These are phyloP conservation scores for Aristolochia fimbriata DNA, from an alignment of 164 flowering plant species.

Conservation along the genomic window DNA sequence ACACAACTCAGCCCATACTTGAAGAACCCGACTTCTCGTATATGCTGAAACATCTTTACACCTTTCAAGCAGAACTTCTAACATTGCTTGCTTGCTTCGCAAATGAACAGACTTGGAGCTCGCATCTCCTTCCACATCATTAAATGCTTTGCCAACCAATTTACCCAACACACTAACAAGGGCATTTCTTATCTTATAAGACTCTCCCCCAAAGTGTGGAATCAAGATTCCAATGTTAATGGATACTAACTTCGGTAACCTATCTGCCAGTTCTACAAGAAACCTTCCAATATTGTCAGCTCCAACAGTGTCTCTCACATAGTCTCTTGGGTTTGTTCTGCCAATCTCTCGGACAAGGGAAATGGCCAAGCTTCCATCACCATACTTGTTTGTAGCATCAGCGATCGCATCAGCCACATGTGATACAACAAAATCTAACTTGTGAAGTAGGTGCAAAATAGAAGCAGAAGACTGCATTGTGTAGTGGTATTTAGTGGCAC, in stretches of 20 bases:
- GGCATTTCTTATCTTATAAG: constrained; percentile 94
- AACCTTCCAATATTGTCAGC: constrained; percentile 94
- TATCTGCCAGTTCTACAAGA: constrained; percentile 83
- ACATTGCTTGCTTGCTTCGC: constrained; percentile 91
- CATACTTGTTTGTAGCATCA: constrained; percentile 66
- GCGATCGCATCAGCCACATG: constrained; percentile 81
- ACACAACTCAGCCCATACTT: constrained; percentile 96
- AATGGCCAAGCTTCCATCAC: constrained; percentile 73
- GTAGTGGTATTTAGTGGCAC: constrained; percentile 81
- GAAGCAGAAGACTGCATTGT: constrained; percentile 79
- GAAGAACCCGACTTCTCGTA: constrained; percentile 93
- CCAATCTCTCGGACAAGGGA: constrained; percentile 80
- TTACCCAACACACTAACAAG: constrained; percentile 89
- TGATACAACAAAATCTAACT: constrained; percentile 55
- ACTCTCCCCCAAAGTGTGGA: constrained; percentile 96
- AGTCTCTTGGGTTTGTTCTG: constrained; percentile 76
- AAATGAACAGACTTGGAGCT: constrained; percentile 70
- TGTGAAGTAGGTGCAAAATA: constrained; percentile 75
- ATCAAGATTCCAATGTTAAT: constrained; percentile 72
- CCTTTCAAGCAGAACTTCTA: constrained; percentile 86
- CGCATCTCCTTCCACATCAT: constrained; percentile 72
- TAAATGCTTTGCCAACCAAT: constrained; percentile 71
- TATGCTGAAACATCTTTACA: constrained; percentile 94
- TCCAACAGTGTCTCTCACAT: constrained; percentile 74
- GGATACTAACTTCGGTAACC: constrained; percentile 74